A percentile compares a stretch with the other conserved stretches of the same genome.
Conservation (phyloP, 441 rosid species). For the Pelargonium citronellum region DNA sequence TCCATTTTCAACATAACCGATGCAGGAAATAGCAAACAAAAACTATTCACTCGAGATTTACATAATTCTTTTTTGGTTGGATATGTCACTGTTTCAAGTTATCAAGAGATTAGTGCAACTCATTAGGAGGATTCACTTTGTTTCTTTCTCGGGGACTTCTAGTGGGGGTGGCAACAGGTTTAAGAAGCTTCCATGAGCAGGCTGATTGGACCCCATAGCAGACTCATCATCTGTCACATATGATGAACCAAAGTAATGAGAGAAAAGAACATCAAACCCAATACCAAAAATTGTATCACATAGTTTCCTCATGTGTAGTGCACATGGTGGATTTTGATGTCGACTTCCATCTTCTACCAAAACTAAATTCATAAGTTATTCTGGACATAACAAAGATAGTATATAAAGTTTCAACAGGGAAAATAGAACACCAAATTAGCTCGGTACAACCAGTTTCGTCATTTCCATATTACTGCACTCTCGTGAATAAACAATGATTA, state of each 20-base stretch:
- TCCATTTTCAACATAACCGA: conserved; percentile 15
- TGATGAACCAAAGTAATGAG: no score
- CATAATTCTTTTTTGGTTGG: conserved; percentile 14
- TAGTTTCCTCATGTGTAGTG: neutral
- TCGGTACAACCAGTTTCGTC: no score
- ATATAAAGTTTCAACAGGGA: no score
- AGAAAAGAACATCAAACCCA: neutral
- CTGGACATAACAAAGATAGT: neutral
- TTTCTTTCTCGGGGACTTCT: conserved; percentile 45
- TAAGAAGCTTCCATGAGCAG: conserved; percentile 75
- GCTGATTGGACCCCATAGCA: conserved; percentile 32
- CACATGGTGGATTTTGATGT: neutral
- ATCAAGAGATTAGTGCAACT: conserved; percentile 12
- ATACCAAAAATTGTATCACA: neutral
- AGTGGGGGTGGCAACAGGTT: conserved; percentile 57
- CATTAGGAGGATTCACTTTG: conserved; percentile 21
- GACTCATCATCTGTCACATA: conserved; percentile 22
- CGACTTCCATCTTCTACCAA: neutral
- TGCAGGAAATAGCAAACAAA: conserved; percentile 18
- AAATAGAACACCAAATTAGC: no score
- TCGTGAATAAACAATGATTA: no score
- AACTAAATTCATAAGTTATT: neutral
- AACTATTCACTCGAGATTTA: conserved; percentile 20
- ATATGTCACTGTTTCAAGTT: conserved; percentile 10
- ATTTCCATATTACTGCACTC: no score